Conservation (phyloP, 2,329 filamentous ascomycete genomes). For the Fusarium lyarnte region DNA sequence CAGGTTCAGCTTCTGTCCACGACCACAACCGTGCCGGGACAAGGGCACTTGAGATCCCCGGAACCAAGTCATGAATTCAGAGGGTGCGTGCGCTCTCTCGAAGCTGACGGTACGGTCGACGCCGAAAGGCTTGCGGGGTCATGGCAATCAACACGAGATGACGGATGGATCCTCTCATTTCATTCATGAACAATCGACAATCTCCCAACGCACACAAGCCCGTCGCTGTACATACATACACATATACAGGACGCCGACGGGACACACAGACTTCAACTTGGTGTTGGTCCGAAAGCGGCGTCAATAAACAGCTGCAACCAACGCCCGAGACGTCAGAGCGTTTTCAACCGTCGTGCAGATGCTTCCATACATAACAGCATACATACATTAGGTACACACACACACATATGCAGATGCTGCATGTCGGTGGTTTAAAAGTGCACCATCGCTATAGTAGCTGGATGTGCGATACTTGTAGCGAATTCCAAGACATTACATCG, state of each 20-base stretch:
- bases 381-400: background rate
- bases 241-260: background rate
- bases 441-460: background rate
- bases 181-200: slow-evolving; percentile 14
- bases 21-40: slow-evolving; percentile 7
- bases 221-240: slow-evolving; percentile 4
- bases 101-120: slow-evolving; percentile 35
- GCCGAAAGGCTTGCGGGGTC: slow-evolving; percentile 42
- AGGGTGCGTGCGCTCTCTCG: slow-evolving; percentile 14
- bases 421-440: background rate
- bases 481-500: slow-evolving; percentile 4
- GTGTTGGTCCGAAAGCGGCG: slow-evolving; percentile 11
- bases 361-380: background rate
- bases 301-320: background rate
- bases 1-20: slow-evolving; percentile 33
- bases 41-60: slow-evolving; percentile 32
- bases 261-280: background rate
- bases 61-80: slow-evolving; percentile 12
- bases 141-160: slow-evolving; percentile 45
- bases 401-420: background rate
- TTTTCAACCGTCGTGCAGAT: slow-evolving; percentile 31
- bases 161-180: slow-evolving; percentile 45
- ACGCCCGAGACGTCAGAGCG: slow-evolving; percentile 4
- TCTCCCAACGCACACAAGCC: background rate
- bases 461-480: background rate